Percentiles rank a stretch among this genome's conserved stretches.
phyloP scores from a whole-genome alignment of 495 filamentous ascomycete species.

The Talaromyces liani region DNA sequence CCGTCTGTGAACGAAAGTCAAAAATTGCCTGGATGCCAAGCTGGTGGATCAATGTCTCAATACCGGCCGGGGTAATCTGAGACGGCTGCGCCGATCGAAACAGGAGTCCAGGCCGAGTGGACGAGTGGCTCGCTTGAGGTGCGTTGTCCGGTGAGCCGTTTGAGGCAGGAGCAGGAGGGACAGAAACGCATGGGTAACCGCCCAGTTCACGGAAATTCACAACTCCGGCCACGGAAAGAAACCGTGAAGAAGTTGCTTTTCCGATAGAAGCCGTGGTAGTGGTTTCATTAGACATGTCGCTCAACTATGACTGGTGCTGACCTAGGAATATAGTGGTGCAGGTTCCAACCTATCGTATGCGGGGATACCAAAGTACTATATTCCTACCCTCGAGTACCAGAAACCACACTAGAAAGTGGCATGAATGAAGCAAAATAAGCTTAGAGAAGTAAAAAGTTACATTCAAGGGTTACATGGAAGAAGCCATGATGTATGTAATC shows the following conservation, averaged over 20 bases:
- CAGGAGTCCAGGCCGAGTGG: conserved; percentile 39
- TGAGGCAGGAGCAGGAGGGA: conserved; percentile 4
- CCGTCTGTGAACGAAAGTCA: conserved; percentile 50
- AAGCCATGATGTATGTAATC: not conserved
- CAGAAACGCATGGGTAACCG: conserved; percentile 33
- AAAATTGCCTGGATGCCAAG: conserved; percentile 48
- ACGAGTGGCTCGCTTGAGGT: conserved; percentile 13
- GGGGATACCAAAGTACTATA: not conserved
- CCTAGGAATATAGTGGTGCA: not conserved
- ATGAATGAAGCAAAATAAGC: not conserved
- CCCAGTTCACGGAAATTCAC: conserved; percentile 56
- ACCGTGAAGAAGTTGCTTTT: conserved; percentile 14
- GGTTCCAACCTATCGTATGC: not conserved
- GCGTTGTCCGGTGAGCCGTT: not conserved
- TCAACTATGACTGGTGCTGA: not conserved
- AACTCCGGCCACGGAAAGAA: conserved; percentile 43
- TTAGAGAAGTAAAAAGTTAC: not conserved
- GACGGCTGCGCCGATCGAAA: conserved; percentile 54
- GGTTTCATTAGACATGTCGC: not conserved
- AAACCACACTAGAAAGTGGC: not conserved
- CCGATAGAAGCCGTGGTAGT: not conserved
- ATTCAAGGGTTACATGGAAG: not conserved
- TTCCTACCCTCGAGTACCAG: not conserved
- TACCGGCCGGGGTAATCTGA: conserved; percentile 37
- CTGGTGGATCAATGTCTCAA: conserved; percentile 29